Base-by-base conservation (phyloP, 2,329 filamentous ascomycete species). In the Byssoonygena ceratinophila region DNA sequence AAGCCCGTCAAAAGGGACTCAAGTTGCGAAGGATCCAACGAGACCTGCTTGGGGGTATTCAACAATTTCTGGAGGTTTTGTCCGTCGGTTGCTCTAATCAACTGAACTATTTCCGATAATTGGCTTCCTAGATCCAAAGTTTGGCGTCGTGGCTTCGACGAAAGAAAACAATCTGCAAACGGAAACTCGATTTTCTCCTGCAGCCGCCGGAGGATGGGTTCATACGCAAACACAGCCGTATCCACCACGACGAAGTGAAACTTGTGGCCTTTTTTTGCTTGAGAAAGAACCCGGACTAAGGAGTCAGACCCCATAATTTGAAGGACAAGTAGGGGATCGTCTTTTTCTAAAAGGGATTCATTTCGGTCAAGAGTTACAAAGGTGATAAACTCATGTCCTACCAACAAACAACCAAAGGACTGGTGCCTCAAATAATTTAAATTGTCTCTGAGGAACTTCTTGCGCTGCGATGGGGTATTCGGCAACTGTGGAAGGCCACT, bases 221-320 rank as follows among this genome's bases (percentile, higher is more conserved):
- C 79, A 54, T 80, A 85, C 0, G 82, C 78, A 61, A 86, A 87
- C 0, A 83, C 73, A 0, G 83, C 74, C 0, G 83, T 83, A 44
- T 83, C 76, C 0, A 86, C 74, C 4, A 80, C 66, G 0, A 81
- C 64, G 39, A 85, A 79, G 9, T 66, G 60, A 23, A 74, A 60
- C 14, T 39, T 39, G n/a, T 18, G 8, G 36, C 36, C 11, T 11
- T 5, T 31, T 5, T 5, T 5, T 11, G 11, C 11, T 5, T 5
- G 11, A 5, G 27, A 5, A 11, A 31, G 27, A 5, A 31, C 27
- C 5, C 27, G 11, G 11, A 5, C 14, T 9, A 34, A 12, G 8
- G 32, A 5, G 14, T 34, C 32, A 14, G 6, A 4, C 6, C 32
- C 32, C 27, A 5, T 11, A 31, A 31, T 11, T 5, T 11, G 27